Base-by-base conservation (phyloP, 2,329 filamentous ascomycete genomes). In the Calonectria ilicicola region DNA sequence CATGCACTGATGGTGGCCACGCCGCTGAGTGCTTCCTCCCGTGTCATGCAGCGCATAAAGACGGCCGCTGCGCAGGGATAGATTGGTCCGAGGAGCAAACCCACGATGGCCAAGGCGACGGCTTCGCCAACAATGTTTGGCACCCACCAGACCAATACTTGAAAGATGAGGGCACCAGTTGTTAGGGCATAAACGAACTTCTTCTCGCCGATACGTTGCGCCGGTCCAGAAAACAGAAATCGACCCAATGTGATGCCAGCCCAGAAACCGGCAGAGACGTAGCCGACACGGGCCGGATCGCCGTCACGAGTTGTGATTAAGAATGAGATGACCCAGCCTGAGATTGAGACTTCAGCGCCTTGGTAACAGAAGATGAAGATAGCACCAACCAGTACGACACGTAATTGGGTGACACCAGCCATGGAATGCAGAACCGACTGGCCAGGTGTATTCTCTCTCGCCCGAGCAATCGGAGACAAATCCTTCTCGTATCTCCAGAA, bases 311-410 rank as follows among this genome's bases (percentile, higher is more conserved):
- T 90, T 63, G 89, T 89, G 82, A 97, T 95, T 46, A 97, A 86
- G 85, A 96, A 97, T 2, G 93, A 95, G 74, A 96, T 95, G 62
- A 96, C 93, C 95, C 95, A 97, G 66, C 95, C 94, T 0, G 93
- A 94, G 75, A 96, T 94, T 70, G 92, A 92, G 19, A 97, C 94
- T 83, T 97, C 95, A 42, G 93, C 93, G 40, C 94, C 95, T 83
- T 97, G 94, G 82, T 98, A 97, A 29, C 92, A 91, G 82, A 97
- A 97, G 82, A 97, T 94, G 86, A 97, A 97, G 12, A 95, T 82
- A 0, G 94, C 93, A 3, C 94, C 94, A 0, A 97, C 87, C 1
- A 97, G 83, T 0, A 95, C 94, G 5, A 92, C 88, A 38, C 90
- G 81, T 85, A 87, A 79, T 83, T 86, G 84, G 81, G 89, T 81